phyloP scores from a whole-genome alignment of 1,284 basidiomycete genomes.

The Xerocomus minutiporus region DNA sequence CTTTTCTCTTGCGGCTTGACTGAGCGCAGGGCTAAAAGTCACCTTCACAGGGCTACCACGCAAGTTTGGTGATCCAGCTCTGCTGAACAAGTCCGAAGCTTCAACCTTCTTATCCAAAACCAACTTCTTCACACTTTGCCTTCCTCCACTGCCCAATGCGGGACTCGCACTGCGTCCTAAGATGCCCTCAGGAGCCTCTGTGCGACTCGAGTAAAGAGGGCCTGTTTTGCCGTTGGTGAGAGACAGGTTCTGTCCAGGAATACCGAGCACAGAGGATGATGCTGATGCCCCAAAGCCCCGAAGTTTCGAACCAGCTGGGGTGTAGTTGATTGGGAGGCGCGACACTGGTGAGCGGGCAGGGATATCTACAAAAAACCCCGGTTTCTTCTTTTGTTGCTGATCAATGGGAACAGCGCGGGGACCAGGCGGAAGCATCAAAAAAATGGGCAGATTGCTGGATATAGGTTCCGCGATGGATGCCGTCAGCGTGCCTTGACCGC shows the following conservation, averaged over 20 bases:
- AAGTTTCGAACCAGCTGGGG: constrained; percentile 60
- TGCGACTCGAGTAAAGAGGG: constrained; percentile 47
- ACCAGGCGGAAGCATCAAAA: constrained; percentile 67
- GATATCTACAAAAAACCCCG: constrained; percentile 64
- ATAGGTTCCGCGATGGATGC: constrained; percentile 92
- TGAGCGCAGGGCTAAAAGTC: constrained; percentile 68
- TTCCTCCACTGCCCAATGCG: constrained; percentile 60
- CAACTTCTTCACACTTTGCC: constrained; percentile 92
- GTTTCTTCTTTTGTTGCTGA: constrained; percentile 64
- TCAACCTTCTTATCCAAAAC: constrained; percentile 81
- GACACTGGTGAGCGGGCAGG: constrained; percentile 63
- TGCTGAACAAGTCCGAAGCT: constrained; percentile 62
- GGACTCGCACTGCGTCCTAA: constrained; percentile 64
- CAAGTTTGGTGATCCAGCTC: constrained; percentile 44
- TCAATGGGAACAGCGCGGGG: constrained; percentile 60
- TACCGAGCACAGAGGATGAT: constrained; percentile 31
- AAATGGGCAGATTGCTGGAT: constrained; percentile 75
- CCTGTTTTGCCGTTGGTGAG: constrained; percentile 51
- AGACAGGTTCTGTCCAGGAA: constrained; percentile 36
- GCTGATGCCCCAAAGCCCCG: constrained; percentile 62
- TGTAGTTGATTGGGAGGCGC: constrained; percentile 55
- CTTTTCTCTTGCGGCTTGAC: constrained; percentile 67
- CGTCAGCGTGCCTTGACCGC: constrained; percentile 56
- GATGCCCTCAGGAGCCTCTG: constrained; percentile 50
- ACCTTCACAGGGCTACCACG: constrained; percentile 47